Base-by-base conservation (phyloP, 2,329 filamentous ascomycete species). In the Hymenotorrendiella dingleyae region DNA sequence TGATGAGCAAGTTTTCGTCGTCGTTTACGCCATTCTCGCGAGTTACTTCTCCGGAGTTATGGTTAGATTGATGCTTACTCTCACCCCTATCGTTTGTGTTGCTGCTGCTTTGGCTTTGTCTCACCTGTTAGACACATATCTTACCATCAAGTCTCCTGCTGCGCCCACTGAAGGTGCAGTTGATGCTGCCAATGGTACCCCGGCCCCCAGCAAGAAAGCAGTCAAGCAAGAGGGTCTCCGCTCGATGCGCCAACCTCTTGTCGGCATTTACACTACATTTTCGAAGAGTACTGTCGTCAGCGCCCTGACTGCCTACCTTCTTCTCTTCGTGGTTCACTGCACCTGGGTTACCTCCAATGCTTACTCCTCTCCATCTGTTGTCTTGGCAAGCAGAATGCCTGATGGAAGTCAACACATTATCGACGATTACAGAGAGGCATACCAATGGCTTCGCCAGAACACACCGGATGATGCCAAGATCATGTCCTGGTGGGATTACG, bases 401-500 rank as follows among this genome's bases (percentile, higher is more conserved):
- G 93, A 98, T 61, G 93, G 94, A 49, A 93, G 83, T 64, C 91
- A 97, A 64, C 90, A 94, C 68, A 98, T 98, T 63, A 98, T 98
- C 59, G 93, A 98, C 62, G 93, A 98, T 66, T 98, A 98, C 71
- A 85, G 93, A 62, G 93, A 98, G 75, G 93, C 93, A 2, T 98
- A 98, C 70, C 94, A 98, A 70, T 98, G 93, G 93, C 82, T 98
- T 37, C 86, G 93, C 51, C 93, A 98, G 67, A 98, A 98, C 72
- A 98, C 94, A 8, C 76, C 84, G 47, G 78, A 91, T 54, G 86
- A 96, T 58, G 90, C 94, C 62, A 98, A 97, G 76, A 85, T 98
- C 63, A 97, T 97, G 91, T 93, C 90, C 1, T 98, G 93, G 93
- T 98, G 93, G 93, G 93, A 98, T 64, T 98, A 98, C 61, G 93